Evolutionary conservation across 306 rosid genomes (phyloP), one percentile per base, ranked within the genome.

Genomic region (Abrus pulchellus): DNA sequence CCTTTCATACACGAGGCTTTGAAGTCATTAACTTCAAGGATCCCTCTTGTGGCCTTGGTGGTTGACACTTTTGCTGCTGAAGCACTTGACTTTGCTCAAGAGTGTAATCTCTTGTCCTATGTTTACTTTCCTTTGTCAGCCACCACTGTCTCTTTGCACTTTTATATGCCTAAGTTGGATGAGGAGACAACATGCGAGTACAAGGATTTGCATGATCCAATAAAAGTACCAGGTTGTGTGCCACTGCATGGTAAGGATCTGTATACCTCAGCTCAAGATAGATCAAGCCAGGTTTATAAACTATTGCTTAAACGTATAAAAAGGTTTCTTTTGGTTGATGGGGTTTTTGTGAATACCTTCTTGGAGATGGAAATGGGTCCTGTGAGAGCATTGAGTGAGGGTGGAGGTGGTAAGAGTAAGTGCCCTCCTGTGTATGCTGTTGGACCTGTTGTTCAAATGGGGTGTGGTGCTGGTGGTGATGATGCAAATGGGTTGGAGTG

Each of bases 21-120:
- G 4, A 9, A 9, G 38, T 59, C 64, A 38, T 11, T 59, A 1
- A 2, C 64, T 30, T 59, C 40, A 9, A 30, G 13, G 2, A 59
- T 40, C 34, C 38, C 64, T 9, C 64, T 30, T 59, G 64, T 59
- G 6, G 40, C 64, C 12, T 11, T 59, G 10, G n/a, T 59, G 2
- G 64, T 59, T 3, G 64, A 59, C 64, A 29, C 40, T 1, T 9
- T 59, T 30, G 64, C 64, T 3, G 64, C 13, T 1, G 80, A 73
- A 0, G 84, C 44, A 0, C 50, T 81, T 8, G 80, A 64, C 1
- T 20, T 73, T 11, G 84, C 75, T 1, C 64, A 74, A 38, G n/a
- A 81, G 12, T 45, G 73, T 68, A 53, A 32, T 27, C 45, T 81
- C 20, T 45, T 65, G 7, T 9, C 80, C 0, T 74, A 73, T 12